Percentiles rank a stretch among this genome's conserved stretches.
Conservation (phyloP, 2,329 filamentous ascomycete species). For the Talaromyces sp. region DNA sequence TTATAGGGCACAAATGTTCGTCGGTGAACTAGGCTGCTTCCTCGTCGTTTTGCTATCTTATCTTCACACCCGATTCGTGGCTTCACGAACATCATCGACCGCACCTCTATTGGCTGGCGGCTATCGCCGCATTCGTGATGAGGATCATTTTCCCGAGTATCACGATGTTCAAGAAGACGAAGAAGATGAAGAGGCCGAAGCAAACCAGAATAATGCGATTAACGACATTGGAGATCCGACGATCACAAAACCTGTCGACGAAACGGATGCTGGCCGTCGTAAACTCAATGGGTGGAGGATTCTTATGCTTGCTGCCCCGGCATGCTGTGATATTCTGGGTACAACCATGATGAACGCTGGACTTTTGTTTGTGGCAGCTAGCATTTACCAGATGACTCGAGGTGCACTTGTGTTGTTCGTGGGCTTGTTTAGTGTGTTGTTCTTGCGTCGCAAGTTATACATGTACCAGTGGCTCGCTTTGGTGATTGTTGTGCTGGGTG, state of each 20-base stretch:
- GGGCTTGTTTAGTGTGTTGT: conserved; percentile 87
- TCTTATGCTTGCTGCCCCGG: conserved; percentile 72
- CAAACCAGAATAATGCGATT: not conserved
- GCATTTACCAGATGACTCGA: conserved; percentile 98
- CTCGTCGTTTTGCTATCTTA: conserved; percentile 70
- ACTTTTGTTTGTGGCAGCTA: conserved; percentile 85
- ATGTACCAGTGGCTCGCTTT: conserved; percentile 92
- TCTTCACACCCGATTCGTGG: conserved; percentile 57
- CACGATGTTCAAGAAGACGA: not conserved
- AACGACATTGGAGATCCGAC: conserved; percentile 18
- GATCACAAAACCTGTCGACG: conserved; percentile 50
- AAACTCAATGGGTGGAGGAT: conserved; percentile 66
- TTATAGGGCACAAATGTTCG: conserved; percentile 78
- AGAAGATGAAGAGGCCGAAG: conserved; percentile 33
- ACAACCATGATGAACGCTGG: conserved; percentile 98
- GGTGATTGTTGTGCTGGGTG: conserved; percentile 78
- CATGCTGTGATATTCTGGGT: conserved; percentile 87
- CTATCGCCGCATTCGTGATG: conserved; percentile 61
- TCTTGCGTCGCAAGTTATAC: conserved; percentile 71
- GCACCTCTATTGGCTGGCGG: conserved; percentile 46
- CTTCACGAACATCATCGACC: conserved; percentile 36
- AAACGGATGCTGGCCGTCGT: conserved; percentile 52
- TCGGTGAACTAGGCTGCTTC: conserved; percentile 95
- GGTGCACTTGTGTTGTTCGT: conserved; percentile 94
- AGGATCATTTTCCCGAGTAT: conserved; percentile 44